Conservation (phyloP, 176 grass and related monocot genomes). For the Oryza meridionalis region DNA sequence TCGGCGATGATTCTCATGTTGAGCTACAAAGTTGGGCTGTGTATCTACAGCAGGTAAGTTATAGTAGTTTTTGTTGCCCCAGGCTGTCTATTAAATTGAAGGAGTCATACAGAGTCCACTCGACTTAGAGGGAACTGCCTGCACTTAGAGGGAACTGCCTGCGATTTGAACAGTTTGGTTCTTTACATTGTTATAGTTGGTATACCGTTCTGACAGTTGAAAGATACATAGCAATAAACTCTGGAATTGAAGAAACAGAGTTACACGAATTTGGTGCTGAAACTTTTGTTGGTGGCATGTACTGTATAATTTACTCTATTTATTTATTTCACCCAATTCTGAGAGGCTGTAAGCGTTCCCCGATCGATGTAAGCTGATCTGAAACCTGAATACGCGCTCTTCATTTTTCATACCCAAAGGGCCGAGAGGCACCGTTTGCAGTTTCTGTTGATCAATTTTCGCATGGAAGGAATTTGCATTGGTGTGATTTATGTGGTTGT, state of each 20-base stretch:
- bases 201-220: slow-evolving; percentile 19
- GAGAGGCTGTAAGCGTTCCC: background rate
- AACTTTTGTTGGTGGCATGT: slow-evolving; percentile 11
- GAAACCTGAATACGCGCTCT: background rate
- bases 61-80: background rate
- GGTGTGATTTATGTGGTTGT: background rate
- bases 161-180: slow-evolving; percentile 15
- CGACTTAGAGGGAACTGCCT: background rate
- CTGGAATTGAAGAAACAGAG: background rate
- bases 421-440: background rate
- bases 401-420: background rate
- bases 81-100: slow-evolving; percentile 10
- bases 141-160: background rate
- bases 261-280: background rate
- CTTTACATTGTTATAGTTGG: slow-evolving; percentile 24
- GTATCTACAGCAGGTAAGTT: slow-evolving; percentile 68
- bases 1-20: slow-evolving; percentile 70
- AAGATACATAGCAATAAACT: slow-evolving; percentile 38
- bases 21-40: slow-evolving; percentile 77
- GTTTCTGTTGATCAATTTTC: background rate
- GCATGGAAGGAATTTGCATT: background rate
- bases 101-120: background rate
- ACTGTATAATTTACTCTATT: background rate
- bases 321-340: background rate
- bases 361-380: background rate